These are phyloP conservation scores for Aspergillus nomiae DNA, from an alignment of 2,329 filamentous ascomycete genomes.

Conservation along the genomic window DNA sequence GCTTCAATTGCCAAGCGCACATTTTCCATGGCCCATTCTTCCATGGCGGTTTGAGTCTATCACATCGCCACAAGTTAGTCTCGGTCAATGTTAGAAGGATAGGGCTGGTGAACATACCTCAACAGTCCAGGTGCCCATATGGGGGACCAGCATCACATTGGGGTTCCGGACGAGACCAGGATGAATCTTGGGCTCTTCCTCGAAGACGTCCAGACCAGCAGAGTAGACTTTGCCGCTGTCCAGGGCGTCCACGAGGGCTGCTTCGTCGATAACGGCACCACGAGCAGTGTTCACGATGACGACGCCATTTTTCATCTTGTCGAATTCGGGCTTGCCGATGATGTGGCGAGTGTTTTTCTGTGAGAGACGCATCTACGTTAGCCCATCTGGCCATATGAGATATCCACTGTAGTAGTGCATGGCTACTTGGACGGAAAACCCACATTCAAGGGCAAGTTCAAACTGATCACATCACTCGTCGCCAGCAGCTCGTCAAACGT, in stretches of 20 bases:
- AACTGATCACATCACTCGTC: slow-evolving; percentile 73
- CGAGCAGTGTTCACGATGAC: slow-evolving; percentile 82
- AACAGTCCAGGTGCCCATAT: slow-evolving; percentile 82
- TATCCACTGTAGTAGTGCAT: not conserved
- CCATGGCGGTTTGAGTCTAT: slow-evolving; percentile 63
- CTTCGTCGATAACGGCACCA: slow-evolving; percentile 80
- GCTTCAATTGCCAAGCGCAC: slow-evolving; percentile 63
- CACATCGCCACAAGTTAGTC: not conserved
- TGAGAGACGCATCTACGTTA: not conserved
- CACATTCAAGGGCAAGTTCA: slow-evolving; percentile 81
- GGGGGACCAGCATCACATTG: slow-evolving; percentile 73
- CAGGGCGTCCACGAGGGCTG: slow-evolving; percentile 73
- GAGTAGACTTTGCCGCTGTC: slow-evolving; percentile 69
- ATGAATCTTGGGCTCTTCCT: slow-evolving; percentile 77
- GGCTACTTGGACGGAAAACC: slow-evolving; percentile 36
- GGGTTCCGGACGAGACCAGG: slow-evolving; percentile 70
- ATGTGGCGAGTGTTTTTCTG: slow-evolving; percentile 71
- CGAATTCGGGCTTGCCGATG: slow-evolving; percentile 70
- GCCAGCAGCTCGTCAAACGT: slow-evolving; percentile 71
- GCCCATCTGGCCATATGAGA: not conserved
- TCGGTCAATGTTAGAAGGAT: not conserved
- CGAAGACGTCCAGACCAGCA: slow-evolving; percentile 78
- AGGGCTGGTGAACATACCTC: slow-evolving; percentile 47
- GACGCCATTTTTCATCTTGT: slow-evolving; percentile 74
- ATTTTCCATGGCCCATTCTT: slow-evolving; percentile 74